phyloP scores from a whole-genome alignment of 2,329 filamentous ascomycete genomes.

The Xylogone sp. region DNA sequence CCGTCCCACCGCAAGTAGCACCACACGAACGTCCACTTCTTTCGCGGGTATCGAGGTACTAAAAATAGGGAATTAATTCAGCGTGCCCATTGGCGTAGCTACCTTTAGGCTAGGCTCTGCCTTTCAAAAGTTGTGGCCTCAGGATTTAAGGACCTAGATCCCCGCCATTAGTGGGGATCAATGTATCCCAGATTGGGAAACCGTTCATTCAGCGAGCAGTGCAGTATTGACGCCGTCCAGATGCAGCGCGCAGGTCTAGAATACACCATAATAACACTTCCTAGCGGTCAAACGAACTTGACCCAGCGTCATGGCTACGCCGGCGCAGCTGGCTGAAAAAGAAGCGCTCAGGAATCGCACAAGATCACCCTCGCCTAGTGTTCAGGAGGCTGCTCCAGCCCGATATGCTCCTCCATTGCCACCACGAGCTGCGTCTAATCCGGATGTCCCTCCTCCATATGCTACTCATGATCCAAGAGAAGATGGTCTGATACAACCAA shows the following conservation, averaged over 20 bases:
- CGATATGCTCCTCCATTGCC: constrained; percentile 22
- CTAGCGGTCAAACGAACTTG: neutral
- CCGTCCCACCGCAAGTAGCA: too few species aligned
- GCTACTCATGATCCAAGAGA: constrained; percentile 21
- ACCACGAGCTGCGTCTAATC: constrained; percentile 16
- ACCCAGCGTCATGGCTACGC: constrained; percentile 12
- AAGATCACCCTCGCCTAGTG: constrained; percentile 2
- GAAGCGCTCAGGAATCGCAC: neutral
- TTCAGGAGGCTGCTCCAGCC: constrained; percentile 8
- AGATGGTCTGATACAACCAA: constrained; percentile 27
- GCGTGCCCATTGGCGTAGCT: too few species aligned
- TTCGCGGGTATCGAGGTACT: too few species aligned
- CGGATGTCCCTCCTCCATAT: constrained; percentile 23
- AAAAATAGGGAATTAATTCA: too few species aligned
- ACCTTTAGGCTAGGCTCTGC: too few species aligned
- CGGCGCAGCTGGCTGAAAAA: constrained; percentile 19
- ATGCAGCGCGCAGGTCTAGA: neutral
- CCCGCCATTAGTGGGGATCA: too few species aligned
- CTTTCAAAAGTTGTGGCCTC: too few species aligned
- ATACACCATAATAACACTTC: neutral
- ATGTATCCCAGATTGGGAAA: too few species aligned
- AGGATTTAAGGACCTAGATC: too few species aligned
- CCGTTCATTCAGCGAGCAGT: too few species aligned
- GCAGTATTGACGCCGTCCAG: neutral
- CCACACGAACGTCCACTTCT: too few species aligned